Conservation (phyloP, 768 basidiomycete genomes). For the Suillus luteus region DNA sequence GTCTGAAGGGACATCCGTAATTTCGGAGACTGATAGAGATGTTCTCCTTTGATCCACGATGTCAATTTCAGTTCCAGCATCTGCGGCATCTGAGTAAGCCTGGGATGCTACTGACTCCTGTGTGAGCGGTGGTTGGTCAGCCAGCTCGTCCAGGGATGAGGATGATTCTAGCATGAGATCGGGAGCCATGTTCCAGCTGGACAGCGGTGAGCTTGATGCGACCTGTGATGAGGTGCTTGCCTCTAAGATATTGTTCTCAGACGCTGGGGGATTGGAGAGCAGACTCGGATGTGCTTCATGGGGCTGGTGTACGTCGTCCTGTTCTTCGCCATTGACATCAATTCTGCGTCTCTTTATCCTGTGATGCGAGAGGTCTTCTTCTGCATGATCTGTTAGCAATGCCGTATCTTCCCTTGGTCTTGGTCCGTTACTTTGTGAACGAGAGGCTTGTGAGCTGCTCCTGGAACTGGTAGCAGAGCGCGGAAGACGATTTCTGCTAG, state of each 20-base stretch:
- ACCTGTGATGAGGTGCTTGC: background rate
- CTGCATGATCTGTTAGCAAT: background rate
- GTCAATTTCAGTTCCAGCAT: background rate
- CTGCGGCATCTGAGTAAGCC: background rate
- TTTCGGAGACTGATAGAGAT: background rate
- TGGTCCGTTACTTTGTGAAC: conserved; percentile 2
- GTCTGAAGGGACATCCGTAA: background rate
- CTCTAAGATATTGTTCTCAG: conserved; percentile 3
- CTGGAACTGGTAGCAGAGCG: conserved; percentile 13
- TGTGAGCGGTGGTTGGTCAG: conserved; percentile 1
- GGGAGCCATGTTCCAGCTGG: background rate
- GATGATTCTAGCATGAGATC: background rate
- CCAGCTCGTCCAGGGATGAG: background rate
- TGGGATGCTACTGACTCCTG: conserved; percentile 4
- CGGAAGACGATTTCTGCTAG: conserved; percentile 12
- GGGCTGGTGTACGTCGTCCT: background rate
- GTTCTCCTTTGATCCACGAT: conserved; percentile 2
- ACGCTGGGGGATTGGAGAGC: background rate
- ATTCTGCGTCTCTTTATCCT: conserved; percentile 11
- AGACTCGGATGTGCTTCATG: background rate
- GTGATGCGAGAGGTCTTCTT: background rate
- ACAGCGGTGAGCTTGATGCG: background rate
- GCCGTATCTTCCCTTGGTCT: background rate
- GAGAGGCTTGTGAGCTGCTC: conserved; percentile 6
- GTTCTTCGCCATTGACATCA: background rate